A percentile compares a stretch with the other conserved stretches of the same genome.
These are phyloP conservation scores for Dalechampia spathulata DNA, from an alignment of 441 rosid genomes.

Conservation along the genomic window DNA sequence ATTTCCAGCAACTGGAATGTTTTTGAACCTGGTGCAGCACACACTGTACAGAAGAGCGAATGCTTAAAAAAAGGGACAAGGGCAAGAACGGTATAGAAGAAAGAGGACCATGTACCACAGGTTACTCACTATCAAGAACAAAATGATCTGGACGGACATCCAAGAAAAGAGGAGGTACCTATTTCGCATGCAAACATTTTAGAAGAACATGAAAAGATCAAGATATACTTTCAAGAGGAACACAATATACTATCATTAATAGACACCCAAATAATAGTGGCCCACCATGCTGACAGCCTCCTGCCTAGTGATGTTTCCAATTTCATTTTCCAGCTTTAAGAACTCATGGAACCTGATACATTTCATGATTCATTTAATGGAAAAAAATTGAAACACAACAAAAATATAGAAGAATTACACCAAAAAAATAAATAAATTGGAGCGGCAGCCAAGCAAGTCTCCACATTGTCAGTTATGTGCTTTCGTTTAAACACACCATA, in stretches of 20 bases:
- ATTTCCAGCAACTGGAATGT: conserved; percentile 95
- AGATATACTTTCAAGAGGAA: background rate
- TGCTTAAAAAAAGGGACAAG: background rate
- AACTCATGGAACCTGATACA: conserved; percentile 88
- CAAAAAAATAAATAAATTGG: background rate
- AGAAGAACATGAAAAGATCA: background rate
- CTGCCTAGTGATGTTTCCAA: conserved; percentile 93
- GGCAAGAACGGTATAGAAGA: background rate
- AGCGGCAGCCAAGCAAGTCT: conserved; percentile 1
- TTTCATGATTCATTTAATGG: conserved; percentile 6
- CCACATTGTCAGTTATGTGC: background rate
- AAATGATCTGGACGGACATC: conserved; percentile 75
- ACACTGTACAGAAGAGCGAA: conserved; percentile 46
- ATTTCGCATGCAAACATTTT: conserved; percentile 17
- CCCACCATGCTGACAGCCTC: conserved; percentile 99
- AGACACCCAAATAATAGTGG: background rate
- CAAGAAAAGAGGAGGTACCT: conserved; percentile 98
- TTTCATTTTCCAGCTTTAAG: conserved; percentile 90
- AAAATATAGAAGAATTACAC: background rate
- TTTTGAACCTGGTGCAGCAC: conserved; percentile 98
- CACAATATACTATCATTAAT: background rate
- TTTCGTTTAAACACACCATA: background rate
- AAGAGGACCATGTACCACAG: conserved; percentile 9
- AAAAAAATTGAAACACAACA: background rate
- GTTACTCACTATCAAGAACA: conserved; percentile 78